Evolutionary conservation across 2,329 filamentous ascomycete genomes (phyloP).

Genomic region (Colletotrichum higginsianum): DNA sequence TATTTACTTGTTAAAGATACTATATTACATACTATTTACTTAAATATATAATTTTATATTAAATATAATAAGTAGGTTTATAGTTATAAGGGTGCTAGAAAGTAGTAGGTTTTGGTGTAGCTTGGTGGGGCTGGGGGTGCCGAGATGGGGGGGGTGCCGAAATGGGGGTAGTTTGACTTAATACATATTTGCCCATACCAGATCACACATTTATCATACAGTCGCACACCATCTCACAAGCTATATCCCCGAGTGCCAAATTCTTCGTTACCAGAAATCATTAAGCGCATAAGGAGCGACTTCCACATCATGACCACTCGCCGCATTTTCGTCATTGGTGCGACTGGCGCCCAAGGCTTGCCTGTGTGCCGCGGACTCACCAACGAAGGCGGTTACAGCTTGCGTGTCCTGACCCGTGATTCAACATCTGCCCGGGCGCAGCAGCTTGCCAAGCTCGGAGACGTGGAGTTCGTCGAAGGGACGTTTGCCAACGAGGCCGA

Average conservation of each 20-base stretch:
- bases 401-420: conserved; percentile 65
- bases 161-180: too few species aligned
- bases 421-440: conserved; percentile 57
- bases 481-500: conserved; percentile 61
- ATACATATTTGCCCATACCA: not conserved
- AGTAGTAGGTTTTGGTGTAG: too few species aligned
- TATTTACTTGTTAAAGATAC: too few species aligned
- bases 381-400: conserved; percentile 58
- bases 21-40: too few species aligned
- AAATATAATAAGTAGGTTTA: too few species aligned
- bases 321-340: conserved; percentile 59
- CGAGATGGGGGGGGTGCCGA: too few species aligned
- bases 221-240: not conserved
- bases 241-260: not conserved
- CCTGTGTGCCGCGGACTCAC: conserved; percentile 61
- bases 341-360: conserved; percentile 66
- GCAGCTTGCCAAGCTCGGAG: conserved; percentile 55
- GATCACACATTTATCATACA: too few species aligned
- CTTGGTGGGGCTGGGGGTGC: too few species aligned
- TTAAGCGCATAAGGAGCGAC: not conserved
- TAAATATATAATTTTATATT: too few species aligned
- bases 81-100: too few species aligned
- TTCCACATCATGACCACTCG: conserved; percentile 42
- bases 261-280: not conserved
- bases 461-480: conserved; percentile 64